These are phyloP conservation scores for Acanthamoeba sp. DNA, from an alignment of 208 protist genomes.

Conservation along the genomic window DNA sequence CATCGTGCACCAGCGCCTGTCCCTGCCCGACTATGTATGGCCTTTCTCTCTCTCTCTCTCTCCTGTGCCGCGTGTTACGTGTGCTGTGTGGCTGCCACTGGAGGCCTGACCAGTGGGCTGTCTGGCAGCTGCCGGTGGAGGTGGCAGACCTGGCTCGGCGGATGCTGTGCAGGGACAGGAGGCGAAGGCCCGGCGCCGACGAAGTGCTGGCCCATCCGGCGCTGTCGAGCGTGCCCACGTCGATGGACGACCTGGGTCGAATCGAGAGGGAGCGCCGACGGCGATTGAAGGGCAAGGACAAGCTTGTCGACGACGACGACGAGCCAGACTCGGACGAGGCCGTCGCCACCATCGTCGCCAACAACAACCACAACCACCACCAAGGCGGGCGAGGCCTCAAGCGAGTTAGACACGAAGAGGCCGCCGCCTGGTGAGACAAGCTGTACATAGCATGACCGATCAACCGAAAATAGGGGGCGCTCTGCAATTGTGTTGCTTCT, in stretches of 20 bases:
- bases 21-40: background rate
- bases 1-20: constrained; percentile 8
- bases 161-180: constrained; percentile 41
- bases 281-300: background rate
- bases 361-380: background rate
- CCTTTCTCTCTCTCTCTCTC: too few relatives aligned
- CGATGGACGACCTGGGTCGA: background rate
- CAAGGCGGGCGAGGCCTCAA: background rate
- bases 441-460: too few relatives aligned
- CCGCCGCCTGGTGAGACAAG: too few relatives aligned
- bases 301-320: background rate
- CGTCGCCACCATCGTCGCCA: background rate
- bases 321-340: too few relatives aligned
- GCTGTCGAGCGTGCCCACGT: background rate
- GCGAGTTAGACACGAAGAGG: background rate
- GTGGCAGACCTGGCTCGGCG: background rate
- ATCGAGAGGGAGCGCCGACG: background rate
- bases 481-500: too few relatives aligned
- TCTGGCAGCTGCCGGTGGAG: too few relatives aligned
- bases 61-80: too few relatives aligned
- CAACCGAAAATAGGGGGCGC: too few relatives aligned
- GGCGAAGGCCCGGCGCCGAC: background rate
- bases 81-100: too few relatives aligned
- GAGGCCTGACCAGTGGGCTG: too few relatives aligned
- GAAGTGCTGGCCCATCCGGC: background rate